Conservation (phyloP, 2,329 filamentous ascomycete genomes). For the Chrysoporthe deuterocubensis region DNA sequence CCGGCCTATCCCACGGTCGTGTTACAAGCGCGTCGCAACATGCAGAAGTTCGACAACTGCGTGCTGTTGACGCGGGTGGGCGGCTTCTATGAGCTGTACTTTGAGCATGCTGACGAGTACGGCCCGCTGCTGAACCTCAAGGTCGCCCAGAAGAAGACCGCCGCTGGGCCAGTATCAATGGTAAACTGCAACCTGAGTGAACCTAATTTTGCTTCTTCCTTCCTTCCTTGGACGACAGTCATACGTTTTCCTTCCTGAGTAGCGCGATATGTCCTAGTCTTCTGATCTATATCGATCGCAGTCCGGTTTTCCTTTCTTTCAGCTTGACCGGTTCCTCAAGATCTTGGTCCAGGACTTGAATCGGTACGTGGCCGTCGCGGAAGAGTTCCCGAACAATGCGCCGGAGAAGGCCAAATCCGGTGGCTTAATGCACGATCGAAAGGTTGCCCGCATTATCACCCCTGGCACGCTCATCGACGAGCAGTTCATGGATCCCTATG, state of each 20-base stretch:
- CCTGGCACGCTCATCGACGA: constrained; percentile 97
- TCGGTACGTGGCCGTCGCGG: constrained; percentile 89
- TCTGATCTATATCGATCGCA: constrained; percentile 42
- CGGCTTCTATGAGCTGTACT: constrained; percentile 97
- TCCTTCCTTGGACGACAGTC: constrained; percentile 20
- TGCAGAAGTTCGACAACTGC: constrained; percentile 88
- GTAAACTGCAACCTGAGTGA: constrained; percentile 49
- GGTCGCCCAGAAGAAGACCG: constrained; percentile 80
- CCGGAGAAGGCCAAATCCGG: constrained; percentile 73
- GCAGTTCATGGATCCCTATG: constrained; percentile 92
- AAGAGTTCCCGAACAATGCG: constrained; percentile 82
- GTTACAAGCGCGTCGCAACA: constrained; percentile 84
- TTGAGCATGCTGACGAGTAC: constrained; percentile 90
- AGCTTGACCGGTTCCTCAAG: constrained; percentile 91
- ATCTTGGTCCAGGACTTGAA: constrained; percentile 88
- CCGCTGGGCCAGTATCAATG: constrained; percentile 81
- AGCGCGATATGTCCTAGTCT: constrained; percentile 15
- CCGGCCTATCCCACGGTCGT: constrained; percentile 83
- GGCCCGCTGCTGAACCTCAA: constrained; percentile 88
- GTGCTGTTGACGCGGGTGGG: constrained; percentile 91
- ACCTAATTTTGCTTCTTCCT: constrained; percentile 6
- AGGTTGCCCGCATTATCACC: constrained; percentile 85
- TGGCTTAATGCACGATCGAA: constrained; percentile 82
- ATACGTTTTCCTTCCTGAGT: constrained; percentile 23
- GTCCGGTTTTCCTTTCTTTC: constrained; percentile 92